These are phyloP conservation scores for Lathyrus sativus DNA, from an alignment of 306 rosid species.

Conservation along the genomic window DNA sequence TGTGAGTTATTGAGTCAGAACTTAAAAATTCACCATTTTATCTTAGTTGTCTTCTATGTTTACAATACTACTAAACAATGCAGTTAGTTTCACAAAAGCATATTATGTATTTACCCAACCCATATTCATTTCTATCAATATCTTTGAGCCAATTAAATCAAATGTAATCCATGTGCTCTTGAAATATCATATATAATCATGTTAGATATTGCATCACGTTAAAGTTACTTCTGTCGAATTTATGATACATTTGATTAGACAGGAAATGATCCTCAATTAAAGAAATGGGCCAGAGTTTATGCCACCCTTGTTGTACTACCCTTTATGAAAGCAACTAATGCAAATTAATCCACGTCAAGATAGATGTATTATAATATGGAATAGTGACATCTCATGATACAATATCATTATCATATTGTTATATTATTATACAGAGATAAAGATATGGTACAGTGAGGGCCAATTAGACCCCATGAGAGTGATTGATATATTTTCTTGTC, in stretches of 20 bases:
- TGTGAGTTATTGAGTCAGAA: too few species aligned
- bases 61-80: too few species aligned
- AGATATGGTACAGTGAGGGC: not conserved
- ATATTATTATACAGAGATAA: not conserved
- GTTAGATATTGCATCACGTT: not conserved
- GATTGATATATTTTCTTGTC: not conserved
- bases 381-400: not conserved
- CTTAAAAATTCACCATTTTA: too few species aligned
- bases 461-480: not conserved
- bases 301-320: constrained; percentile 4
- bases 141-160: too few species aligned
- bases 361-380: not conserved
- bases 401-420: not conserved
- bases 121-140: too few species aligned
- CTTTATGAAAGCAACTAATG: constrained; percentile 12
- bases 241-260: constrained; percentile 1
- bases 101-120: too few species aligned
- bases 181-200: too few species aligned
- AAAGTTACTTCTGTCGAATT: constrained; percentile 2
- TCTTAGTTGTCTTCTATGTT: too few species aligned
- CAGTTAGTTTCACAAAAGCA: too few species aligned
- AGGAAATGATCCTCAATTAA: constrained; percentile 36
- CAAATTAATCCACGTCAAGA: constrained; percentile 5
- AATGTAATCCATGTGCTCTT: too few species aligned
- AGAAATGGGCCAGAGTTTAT: constrained; percentile 30